Percentiles rank a stretch among this genome's conserved stretches.
Conservation (phyloP, 208 protist genomes). For the Endotrypanum monterogeii region DNA sequence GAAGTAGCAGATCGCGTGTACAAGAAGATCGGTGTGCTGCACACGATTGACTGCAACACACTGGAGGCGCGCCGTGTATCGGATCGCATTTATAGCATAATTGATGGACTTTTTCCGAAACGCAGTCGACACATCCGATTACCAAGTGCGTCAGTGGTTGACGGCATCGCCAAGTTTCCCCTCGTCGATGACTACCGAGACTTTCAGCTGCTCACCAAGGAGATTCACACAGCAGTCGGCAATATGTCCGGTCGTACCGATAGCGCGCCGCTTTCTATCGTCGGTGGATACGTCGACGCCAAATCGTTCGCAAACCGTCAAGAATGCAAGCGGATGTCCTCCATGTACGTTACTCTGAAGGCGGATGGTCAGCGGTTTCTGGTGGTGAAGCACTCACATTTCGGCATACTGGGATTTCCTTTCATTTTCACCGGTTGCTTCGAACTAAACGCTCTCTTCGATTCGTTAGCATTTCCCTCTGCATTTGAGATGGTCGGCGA, state of each 20-base stretch:
- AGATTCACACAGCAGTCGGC: constrained; percentile 67
- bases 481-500: constrained; percentile 13
- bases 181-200: constrained; percentile 59
- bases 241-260: constrained; percentile 66
- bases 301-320: constrained; percentile 50
- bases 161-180: constrained; percentile 33
- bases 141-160: constrained; percentile 23
- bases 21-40: constrained; percentile 51
- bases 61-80: constrained; percentile 43
- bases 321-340: constrained; percentile 33
- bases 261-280: constrained; percentile 69
- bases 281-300: constrained; percentile 75
- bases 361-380: constrained; percentile 80
- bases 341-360: constrained; percentile 80
- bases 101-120: constrained; percentile 48
- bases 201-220: constrained; percentile 54
- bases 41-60: constrained; percentile 51
- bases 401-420: constrained; percentile 79
- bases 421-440: constrained; percentile 69
- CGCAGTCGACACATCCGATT: constrained; percentile 32
- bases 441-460: constrained; percentile 74
- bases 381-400: constrained; percentile 67
- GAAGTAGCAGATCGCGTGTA: constrained; percentile 64
- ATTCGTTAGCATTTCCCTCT: constrained; percentile 26
- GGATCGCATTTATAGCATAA: constrained; percentile 43